Conservation (phyloP, 305 asterid genomes). For the Fraxinus ornus region DNA sequence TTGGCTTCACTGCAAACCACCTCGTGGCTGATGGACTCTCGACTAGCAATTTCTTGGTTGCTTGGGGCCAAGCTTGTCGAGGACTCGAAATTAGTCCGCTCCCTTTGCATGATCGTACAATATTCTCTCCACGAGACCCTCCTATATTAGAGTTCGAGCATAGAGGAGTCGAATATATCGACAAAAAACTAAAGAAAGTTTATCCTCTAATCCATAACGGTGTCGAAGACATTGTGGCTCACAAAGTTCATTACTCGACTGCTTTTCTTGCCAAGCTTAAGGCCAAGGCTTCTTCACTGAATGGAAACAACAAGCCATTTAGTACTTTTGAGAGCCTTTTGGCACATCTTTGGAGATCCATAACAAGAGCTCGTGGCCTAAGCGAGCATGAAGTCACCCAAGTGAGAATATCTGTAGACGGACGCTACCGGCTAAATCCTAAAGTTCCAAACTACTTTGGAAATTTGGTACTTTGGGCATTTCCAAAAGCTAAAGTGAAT, state of each 20-base stretch:
- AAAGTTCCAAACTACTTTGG: slow-evolving; percentile 68
- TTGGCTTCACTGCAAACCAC: slow-evolving; percentile 78
- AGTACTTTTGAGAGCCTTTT: slow-evolving; percentile 76
- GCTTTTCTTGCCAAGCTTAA: slow-evolving; percentile 62
- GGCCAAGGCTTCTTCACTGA: slow-evolving; percentile 49
- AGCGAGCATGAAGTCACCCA: slow-evolving; percentile 52
- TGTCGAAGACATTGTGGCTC: slow-evolving; percentile 45
- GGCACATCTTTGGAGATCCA: slow-evolving; percentile 75
- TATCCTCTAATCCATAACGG: slow-evolving; percentile 37
- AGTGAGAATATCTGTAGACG: slow-evolving; percentile 61
- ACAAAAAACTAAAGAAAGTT: slow-evolving; percentile 30
- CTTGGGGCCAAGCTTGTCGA: slow-evolving; percentile 75
- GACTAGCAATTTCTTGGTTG: slow-evolving; percentile 60
- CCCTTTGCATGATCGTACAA: slow-evolving; percentile 50
- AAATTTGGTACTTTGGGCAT: slow-evolving; percentile 79
- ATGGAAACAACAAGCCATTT: slow-evolving; percentile 37
- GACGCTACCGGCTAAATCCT: slow-evolving; percentile 63
- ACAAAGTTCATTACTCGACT: slow-evolving; percentile 51
- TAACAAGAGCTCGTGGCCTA: slow-evolving; percentile 65
- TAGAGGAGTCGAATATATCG: slow-evolving; percentile 50
- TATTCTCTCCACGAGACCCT: slow-evolving; percentile 57
- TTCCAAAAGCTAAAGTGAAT: slow-evolving; percentile 49
- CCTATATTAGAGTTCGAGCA: slow-evolving; percentile 53
- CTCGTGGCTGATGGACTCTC: slow-evolving; percentile 65
- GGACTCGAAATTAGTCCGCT: slow-evolving; percentile 40